phyloP scores from a whole-genome alignment of 768 basidiomycete species.

The Leccinum uliginosum region DNA sequence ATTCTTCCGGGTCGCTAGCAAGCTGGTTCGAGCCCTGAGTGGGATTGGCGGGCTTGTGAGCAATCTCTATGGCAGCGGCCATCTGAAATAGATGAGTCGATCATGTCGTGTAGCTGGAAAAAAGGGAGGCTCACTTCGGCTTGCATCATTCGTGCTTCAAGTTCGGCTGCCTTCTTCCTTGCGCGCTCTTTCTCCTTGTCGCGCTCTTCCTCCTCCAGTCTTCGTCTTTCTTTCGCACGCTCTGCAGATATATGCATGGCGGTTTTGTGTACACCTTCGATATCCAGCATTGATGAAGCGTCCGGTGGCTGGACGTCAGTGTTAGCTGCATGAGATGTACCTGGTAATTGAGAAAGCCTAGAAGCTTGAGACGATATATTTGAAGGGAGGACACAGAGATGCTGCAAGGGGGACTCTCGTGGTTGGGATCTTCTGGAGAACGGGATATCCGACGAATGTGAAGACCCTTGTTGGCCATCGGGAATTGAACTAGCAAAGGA shows the following conservation, averaged over 20 bases:
- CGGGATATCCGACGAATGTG: constrained; percentile 19
- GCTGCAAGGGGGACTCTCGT: constrained; percentile 40
- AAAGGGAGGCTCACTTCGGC: constrained; percentile 16
- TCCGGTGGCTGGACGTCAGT: constrained; percentile 32
- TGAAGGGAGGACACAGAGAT: constrained; percentile 25
- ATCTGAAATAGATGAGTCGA: constrained; percentile 24
- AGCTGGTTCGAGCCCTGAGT: constrained; percentile 6
- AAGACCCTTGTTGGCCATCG: constrained; percentile 19
- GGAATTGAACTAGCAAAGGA: constrained; percentile 20
- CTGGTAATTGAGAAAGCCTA: constrained; percentile 39
- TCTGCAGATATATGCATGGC: constrained; percentile 84
- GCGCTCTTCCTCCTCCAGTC: constrained; percentile 80
- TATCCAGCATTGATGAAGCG: constrained; percentile 34
- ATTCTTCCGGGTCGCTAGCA: constrained; percentile 5
- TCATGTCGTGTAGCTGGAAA: constrained; percentile 3
- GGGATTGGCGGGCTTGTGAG: constrained; percentile 43
- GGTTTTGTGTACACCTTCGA: constrained; percentile 68
- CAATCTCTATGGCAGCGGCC: constrained; percentile 38
- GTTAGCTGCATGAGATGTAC: constrained; percentile 37
- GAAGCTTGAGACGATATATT: constrained; percentile 6
- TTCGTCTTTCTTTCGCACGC: constrained; percentile 72
- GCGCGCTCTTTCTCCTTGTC: constrained; percentile 80
- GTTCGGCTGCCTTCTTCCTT: constrained; percentile 68
- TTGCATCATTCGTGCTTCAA: constrained; percentile 61
- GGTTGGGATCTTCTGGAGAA: constrained; percentile 35